Percentiles rank a stretch among this genome's conserved stretches.
These are phyloP conservation scores for Fusarium sulawesiense DNA, from an alignment of 2,329 filamentous ascomycete species.

Conservation along the genomic window DNA sequence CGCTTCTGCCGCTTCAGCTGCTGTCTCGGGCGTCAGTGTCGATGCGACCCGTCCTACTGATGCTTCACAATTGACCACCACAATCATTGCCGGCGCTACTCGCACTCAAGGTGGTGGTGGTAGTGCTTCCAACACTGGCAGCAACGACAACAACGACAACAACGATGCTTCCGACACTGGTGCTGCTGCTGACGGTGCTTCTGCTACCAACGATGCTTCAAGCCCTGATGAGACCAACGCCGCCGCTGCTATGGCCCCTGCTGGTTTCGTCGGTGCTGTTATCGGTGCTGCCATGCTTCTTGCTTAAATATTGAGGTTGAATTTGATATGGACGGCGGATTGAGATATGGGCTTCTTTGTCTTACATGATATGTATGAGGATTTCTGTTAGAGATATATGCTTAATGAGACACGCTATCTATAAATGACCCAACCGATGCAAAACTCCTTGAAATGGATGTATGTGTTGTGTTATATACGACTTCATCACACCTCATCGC, in stretches of 20 bases:
- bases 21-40: constrained; percentile 48
- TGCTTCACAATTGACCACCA: constrained; percentile 51
- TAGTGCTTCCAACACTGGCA: constrained; percentile 14
- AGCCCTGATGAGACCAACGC: constrained; percentile 34
- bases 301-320: constrained; percentile 13
- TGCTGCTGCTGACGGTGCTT: constrained; percentile 13
- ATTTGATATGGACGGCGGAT: not conserved
- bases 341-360: not conserved
- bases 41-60: constrained; percentile 49
- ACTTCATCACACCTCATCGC: constrained; percentile 28
- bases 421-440: not conserved
- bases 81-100: constrained; percentile 42
- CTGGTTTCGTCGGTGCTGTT: constrained; percentile 32
- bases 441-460: not conserved
- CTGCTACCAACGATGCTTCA: constrained; percentile 22
- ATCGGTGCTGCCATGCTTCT: constrained; percentile 37
- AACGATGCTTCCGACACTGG: not conserved
- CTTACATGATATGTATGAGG: not conserved
- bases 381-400: constrained; percentile 4
- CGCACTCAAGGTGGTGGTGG: constrained; percentile 14
- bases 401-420: constrained; percentile 21
- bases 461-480: not conserved
- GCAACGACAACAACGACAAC: constrained; percentile 2
- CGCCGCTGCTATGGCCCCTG: constrained; percentile 30
- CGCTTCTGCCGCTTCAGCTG: constrained; percentile 43